A percentile compares a stretch with the other conserved stretches of the same genome.
These are phyloP conservation scores for Psilocybe azurescens DNA, from an alignment of 768 basidiomycete genomes.

Conservation along the genomic window DNA sequence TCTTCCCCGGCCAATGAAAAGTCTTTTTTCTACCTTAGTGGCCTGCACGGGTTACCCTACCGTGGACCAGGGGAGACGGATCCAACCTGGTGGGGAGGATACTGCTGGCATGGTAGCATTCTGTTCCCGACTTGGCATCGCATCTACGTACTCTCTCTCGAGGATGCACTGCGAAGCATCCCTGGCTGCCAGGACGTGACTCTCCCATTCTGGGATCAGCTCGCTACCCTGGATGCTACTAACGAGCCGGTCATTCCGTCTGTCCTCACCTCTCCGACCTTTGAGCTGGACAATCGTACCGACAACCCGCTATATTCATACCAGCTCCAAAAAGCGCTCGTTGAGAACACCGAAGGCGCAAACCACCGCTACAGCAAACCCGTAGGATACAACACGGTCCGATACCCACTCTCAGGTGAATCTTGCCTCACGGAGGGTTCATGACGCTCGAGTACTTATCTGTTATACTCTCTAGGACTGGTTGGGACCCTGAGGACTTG, in stretches of 20 bases:
- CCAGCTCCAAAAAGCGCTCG: not conserved
- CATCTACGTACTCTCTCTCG: not conserved
- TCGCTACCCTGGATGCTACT: not conserved
- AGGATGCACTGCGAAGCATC: slow-evolving; percentile 1
- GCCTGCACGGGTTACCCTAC: slow-evolving; percentile 1
- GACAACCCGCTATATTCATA: slow-evolving; percentile 2
- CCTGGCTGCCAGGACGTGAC: not conserved
- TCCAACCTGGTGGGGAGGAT: slow-evolving; percentile 3
- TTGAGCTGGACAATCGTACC: not conserved
- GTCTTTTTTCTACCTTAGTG: not conserved
- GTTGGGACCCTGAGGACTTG: not conserved
- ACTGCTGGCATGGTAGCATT: slow-evolving; percentile 2
- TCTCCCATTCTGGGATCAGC: slow-evolving; percentile 1
- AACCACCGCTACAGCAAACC: slow-evolving; percentile 5
- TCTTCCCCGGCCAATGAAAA: not conserved
- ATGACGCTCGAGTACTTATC: not conserved
- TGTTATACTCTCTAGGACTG: not conserved
- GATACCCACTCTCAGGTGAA: slow-evolving; percentile 1
- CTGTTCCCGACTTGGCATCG: slow-evolving; percentile 4
- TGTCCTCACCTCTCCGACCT: slow-evolving; percentile 2
- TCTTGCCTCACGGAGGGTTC: not conserved
- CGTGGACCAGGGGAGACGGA: slow-evolving; percentile 1
- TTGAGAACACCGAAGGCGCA: not conserved
- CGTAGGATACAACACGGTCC: not conserved
- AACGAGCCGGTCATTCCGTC: not conserved